Conservation (phyloP, 1,139 yeast species). For the Kluyveromyces marxianus region DNA sequence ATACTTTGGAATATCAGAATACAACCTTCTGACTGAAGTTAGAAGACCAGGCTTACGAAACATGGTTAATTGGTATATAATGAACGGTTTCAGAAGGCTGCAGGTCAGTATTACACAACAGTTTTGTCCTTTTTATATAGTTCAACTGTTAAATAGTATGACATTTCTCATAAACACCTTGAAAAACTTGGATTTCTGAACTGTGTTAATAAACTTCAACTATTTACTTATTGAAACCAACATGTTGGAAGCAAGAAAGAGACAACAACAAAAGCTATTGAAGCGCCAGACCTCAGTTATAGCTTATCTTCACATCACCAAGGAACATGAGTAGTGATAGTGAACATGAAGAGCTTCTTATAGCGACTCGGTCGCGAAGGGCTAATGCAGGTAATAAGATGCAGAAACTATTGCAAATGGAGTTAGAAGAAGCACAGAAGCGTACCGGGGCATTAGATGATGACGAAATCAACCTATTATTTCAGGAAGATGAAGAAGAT, state of each 20-base stretch:
- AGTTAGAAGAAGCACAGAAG: conserved; percentile 37
- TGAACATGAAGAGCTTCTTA: conserved; percentile 20
- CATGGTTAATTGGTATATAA: not conserved
- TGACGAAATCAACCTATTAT: conserved; percentile 65
- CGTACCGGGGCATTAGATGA: conserved; percentile 44
- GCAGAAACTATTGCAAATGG: conserved; percentile 65
- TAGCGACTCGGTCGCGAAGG: conserved; percentile 69
- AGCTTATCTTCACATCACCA: not conserved
- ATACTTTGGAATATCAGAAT: conserved; percentile 1
- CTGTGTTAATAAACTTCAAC: no score
- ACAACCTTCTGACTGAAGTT: not conserved
- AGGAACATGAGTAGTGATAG: conserved; percentile 2
- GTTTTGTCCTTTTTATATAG: not conserved
- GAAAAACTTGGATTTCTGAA: no score
- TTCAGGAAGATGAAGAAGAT: conserved; percentile 81
- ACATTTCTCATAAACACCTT: no score
- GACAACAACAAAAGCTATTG: no score
- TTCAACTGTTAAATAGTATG: no score
- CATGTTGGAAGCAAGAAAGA: no score
- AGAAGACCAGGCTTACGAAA: not conserved
- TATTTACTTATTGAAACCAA: no score
- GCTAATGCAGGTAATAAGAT: conserved; percentile 87
- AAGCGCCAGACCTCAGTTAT: not conserved
- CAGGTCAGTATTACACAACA: not conserved
- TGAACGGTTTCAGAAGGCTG: no score